phyloP scores from a whole-genome alignment of 2,329 filamentous ascomycete genomes.

The Phoma sp. region DNA sequence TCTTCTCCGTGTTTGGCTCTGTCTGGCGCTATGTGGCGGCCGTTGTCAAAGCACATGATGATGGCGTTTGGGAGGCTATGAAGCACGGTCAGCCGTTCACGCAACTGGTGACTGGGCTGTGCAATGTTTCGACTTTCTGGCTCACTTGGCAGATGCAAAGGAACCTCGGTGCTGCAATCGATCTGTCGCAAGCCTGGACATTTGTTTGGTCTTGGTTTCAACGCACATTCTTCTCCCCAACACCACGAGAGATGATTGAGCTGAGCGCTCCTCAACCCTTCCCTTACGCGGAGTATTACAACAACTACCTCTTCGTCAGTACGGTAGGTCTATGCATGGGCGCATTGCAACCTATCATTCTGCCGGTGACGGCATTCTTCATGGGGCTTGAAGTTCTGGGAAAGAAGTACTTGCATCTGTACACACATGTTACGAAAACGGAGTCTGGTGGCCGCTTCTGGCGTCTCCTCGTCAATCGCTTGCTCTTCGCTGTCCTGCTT shows the following conservation, averaged over 20 bases:
- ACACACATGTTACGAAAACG: constrained; percentile 94
- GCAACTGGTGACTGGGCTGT: constrained; percentile 75
- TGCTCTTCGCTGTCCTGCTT: constrained; percentile 80
- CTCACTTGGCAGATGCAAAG: constrained; percentile 87
- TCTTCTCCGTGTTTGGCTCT: constrained; percentile 90
- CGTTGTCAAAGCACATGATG: constrained; percentile 62
- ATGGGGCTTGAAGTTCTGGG: constrained; percentile 84
- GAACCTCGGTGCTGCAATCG: constrained; percentile 80
- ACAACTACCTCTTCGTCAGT: constrained; percentile 92
- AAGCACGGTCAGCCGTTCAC: constrained; percentile 66
- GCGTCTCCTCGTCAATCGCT: constrained; percentile 88
- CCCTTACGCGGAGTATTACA: constrained; percentile 96
- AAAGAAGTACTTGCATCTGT: constrained; percentile 85
- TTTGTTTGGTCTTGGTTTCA: constrained; percentile 80
- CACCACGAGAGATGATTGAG: constrained; percentile 89
- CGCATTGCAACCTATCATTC: constrained; percentile 82
- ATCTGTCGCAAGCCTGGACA: constrained; percentile 84
- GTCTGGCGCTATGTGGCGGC: constrained; percentile 77
- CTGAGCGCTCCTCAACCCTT: constrained; percentile 90
- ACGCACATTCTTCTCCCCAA: constrained; percentile 81
- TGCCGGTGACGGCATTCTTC: constrained; percentile 87
- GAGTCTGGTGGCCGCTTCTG: constrained; percentile 94
- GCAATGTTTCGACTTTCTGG: constrained; percentile 87
- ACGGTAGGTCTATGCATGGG: constrained; percentile 86
- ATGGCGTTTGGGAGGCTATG: constrained; percentile 71